A percentile compares a stretch with the other conserved stretches of the same genome.
Conservation (phyloP, 192 early-diverging fungal species). For the Backusella macrospora region DNA sequence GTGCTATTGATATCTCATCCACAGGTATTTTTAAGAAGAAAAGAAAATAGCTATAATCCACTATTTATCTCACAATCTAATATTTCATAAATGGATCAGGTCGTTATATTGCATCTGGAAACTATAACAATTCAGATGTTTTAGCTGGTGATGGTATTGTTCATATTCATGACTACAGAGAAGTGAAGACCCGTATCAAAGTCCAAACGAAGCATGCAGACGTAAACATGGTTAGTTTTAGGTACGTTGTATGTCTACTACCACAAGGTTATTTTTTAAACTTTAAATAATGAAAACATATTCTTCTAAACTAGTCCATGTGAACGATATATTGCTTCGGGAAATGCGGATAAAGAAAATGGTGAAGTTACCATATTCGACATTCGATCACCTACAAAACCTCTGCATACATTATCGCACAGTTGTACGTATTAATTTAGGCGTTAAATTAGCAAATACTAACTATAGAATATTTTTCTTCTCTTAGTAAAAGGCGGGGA, state of each 20-base stretch:
- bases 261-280: not conserved
- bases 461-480: not conserved
- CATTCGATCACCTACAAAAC: conserved; percentile 12
- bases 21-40: conserved; percentile 11
- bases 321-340: conserved; percentile 25
- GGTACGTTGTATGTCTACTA: conserved; percentile 1
- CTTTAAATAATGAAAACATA: not conserved
- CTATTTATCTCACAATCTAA: not conserved
- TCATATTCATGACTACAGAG: conserved; percentile 21
- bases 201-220: conserved; percentile 21
- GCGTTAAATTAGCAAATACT: not conserved
- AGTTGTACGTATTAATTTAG: conserved; percentile 12
- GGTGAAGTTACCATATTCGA: conserved; percentile 28
- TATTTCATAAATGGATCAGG: conserved; percentile 12
- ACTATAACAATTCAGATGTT: conserved; percentile 8
- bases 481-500: not conserved
- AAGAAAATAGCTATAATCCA: not conserved
- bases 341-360: conserved; percentile 19
- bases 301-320: conserved; percentile 22
- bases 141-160: conserved; percentile 21
- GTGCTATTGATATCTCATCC: conserved; percentile 17
- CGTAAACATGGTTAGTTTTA: conserved; percentile 28
- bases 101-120: conserved; percentile 22
- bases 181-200: not conserved
- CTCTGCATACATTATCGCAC: conserved; percentile 19